Evolutionary conservation across 1,284 basidiomycete genomes (phyloP).

Genomic region (Austroboletus rostrupii): DNA sequence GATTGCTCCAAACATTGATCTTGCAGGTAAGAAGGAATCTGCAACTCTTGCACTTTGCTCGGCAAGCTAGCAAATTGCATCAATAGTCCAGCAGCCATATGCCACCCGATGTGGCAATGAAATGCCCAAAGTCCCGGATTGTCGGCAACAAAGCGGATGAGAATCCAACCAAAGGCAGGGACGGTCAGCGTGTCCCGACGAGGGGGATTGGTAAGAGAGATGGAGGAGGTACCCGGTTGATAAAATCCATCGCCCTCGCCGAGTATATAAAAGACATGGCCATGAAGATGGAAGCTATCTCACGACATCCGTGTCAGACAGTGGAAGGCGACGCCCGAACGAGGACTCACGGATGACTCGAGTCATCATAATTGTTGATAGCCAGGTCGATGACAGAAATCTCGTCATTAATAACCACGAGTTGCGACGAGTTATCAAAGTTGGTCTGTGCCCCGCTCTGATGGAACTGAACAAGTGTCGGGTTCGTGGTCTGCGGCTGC

Average conservation of each 20-base stretch:
- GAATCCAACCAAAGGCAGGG: slow-evolving; percentile 26
- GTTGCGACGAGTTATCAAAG: slow-evolving; percentile 21
- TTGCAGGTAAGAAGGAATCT: slow-evolving; percentile 26
- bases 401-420: slow-evolving; percentile 26
- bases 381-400: slow-evolving; percentile 27
- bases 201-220: slow-evolving; percentile 27
- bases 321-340: not conserved
- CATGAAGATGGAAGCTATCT: slow-evolving; percentile 30
- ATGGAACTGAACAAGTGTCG: slow-evolving; percentile 30
- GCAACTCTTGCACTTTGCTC: slow-evolving; percentile 24
- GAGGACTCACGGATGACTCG: slow-evolving; percentile 29
- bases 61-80: slow-evolving; percentile 33
- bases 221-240: slow-evolving; percentile 16
- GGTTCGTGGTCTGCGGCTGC: slow-evolving; percentile 21
- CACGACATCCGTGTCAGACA: not conserved
- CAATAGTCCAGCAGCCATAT: slow-evolving; percentile 37
- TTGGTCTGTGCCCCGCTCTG: slow-evolving; percentile 24
- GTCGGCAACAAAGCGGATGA: slow-evolving; percentile 36
- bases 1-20: slow-evolving; percentile 26
- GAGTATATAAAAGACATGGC: slow-evolving; percentile 28
- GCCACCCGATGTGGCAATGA: slow-evolving; percentile 49
- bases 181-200: slow-evolving; percentile 29
- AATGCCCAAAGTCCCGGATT: slow-evolving; percentile 44
- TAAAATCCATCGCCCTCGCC: slow-evolving; percentile 27
- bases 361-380: slow-evolving; percentile 26